Base-by-base conservation (phyloP, 2,329 filamentous ascomycete species). In the Penicillium rolfsii region DNA sequence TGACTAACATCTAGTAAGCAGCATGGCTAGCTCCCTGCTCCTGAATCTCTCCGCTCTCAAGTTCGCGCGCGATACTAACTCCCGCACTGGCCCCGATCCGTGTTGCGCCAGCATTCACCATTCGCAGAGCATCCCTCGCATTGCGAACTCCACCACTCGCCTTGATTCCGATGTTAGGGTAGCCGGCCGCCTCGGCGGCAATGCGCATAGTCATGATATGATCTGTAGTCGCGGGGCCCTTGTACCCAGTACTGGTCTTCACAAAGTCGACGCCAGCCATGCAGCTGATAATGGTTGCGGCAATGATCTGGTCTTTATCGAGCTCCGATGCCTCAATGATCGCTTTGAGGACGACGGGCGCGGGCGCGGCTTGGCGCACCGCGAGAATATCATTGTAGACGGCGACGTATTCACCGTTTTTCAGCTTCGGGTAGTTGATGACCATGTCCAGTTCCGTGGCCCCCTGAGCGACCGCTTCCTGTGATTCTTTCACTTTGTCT, bases 241-340 rank as follows among this genome's bases (percentile, higher is more conserved):
- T 80, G 71, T 86, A 87, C 1, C 85, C 85, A 1, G 85, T 87
- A 33, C 80, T 83, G 0, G 85, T 87, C 75, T 87, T 87, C 62
- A 88, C 82, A 63, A 81, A 87, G 65, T 87, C 84, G 52, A 83
- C 83, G 4, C 79, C 79, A 2, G 85, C 84, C 36, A 80, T 76
- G 16, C 79, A 80, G 2, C 82, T 80, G 43, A 87, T 76, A 24
- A 82, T 77, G 19, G 80, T 80, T 0, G 80, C 85, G 1, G 84
- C 84, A 36, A 87, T 78, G 57, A 87, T 81, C 63, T 87, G 78
- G 5, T 76, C 67, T 5, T 70, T 63, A 2, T 69, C 71, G 19
- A 87, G 76, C 67, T 84, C 81, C 0, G 82, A 82, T 7, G 85
- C 86, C 70, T 87, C 85, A 55, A 87, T 72, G 63, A 87, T 88